Conservation (phyloP, 1,284 basidiomycete species). For the Ceratobasidium papillatum region DNA sequence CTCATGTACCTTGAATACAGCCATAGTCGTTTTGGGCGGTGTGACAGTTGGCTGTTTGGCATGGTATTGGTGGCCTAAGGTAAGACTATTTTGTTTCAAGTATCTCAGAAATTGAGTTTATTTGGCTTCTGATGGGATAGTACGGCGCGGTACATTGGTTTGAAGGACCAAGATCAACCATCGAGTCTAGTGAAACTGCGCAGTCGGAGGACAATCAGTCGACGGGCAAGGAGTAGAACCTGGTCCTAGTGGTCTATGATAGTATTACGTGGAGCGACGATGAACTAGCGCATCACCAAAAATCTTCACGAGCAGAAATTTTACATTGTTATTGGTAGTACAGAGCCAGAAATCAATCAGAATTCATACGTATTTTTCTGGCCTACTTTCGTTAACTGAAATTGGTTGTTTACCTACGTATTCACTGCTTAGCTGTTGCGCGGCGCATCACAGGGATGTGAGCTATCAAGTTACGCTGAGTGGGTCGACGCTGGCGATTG, state of each 20-base stretch:
- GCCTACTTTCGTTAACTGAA: neutral
- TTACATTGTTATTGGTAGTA: too few relatives aligned
- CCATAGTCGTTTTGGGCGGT: constrained; percentile 48
- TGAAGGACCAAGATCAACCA: constrained; percentile 57
- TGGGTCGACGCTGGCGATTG: neutral
- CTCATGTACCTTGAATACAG: constrained; percentile 38
- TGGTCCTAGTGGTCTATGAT: too few relatives aligned
- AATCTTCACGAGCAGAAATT: too few relatives aligned
- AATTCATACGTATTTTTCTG: too few relatives aligned
- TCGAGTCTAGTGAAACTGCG: too few relatives aligned
- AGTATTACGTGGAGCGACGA: too few relatives aligned
- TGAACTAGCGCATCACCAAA: too few relatives aligned
- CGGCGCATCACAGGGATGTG: constrained; percentile 33
- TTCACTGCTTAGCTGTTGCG: constrained; percentile 23
- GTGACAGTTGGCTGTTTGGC: constrained; percentile 60
- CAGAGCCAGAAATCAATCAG: too few relatives aligned
- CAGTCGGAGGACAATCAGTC: too few relatives aligned
- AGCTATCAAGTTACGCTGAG: neutral
- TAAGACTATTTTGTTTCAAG: neutral
- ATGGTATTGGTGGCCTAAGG: constrained; percentile 70
- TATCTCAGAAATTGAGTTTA: neutral
- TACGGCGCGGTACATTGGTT: constrained; percentile 77
- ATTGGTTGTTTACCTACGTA: neutral
- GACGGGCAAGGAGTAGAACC: too few relatives aligned
- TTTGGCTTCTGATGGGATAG: neutral